Base-by-base conservation (phyloP, 2,329 filamentous ascomycete genomes). In the Hypoxylon sp. region DNA sequence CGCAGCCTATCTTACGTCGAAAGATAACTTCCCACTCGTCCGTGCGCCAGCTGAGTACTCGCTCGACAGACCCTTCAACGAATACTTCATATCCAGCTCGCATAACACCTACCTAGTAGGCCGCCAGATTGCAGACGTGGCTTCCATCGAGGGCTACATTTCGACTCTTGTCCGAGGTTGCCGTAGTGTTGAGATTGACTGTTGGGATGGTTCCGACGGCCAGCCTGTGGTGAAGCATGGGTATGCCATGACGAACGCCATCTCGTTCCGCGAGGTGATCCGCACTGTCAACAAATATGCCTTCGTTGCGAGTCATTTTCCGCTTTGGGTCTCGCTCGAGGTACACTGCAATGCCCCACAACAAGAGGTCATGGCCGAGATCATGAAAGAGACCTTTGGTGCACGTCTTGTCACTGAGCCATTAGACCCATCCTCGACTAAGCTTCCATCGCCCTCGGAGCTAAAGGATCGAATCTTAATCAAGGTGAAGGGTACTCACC, bases 11-110 rank as follows among this genome's bases (percentile, higher is more conserved):
- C 83, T 97, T 11, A 88, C 90, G 13, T 97, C 93, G 0, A 87
- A 88, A 49, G 86, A 90, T 73, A 97, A 97, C 76, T 85, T 89
- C 1, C 85, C 92, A 2, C 86, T 94, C 46, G 82, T 86, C 30
- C 86, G 87, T 46, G 85, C 87, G 68, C 86, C 88, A n/a, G 81
- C 87, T 11, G 82, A 89, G 30, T 89, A 90, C 61, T 84, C 84
- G 5, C 88, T 98, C 61, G 90, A 97, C 77, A 89, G 92, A 25
- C 96, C 96, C 0, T 84, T 98, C 79, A 97, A 97, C 78, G 95
- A 98, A 78, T 99, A 99, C 81, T 98, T 94, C 83, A 96, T 99
- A 73, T 98, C 95, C 1, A 98, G 95, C 83, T 98, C 96, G 1
- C 96, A 99, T 85, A 99, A 99, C 81, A 99, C 96, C 0, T 99